phyloP scores from a whole-genome alignment of 1,284 basidiomycete species.

The Ganoderma resinaceum region DNA sequence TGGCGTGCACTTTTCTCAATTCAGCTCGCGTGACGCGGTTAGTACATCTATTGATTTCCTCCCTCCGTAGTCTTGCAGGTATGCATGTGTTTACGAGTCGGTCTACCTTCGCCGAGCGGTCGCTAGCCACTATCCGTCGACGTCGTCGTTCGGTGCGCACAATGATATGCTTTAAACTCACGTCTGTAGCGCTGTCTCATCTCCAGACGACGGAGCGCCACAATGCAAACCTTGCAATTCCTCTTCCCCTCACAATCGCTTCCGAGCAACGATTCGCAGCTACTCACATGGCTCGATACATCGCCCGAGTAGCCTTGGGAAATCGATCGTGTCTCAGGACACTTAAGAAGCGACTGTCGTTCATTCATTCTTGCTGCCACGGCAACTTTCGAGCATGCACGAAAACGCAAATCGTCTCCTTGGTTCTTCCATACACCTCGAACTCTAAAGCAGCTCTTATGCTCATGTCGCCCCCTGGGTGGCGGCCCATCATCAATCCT shows the following conservation, averaged over 20 bases:
- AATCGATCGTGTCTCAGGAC: neutral
- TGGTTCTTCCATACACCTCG: neutral
- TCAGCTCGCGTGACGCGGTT: neutral
- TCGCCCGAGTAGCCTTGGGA: neutral
- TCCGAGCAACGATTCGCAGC: neutral
- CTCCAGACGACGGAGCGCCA: neutral
- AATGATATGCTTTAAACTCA: neutral
- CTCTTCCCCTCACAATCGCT: neutral
- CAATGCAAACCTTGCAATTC: neutral
- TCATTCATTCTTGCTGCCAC: neutral
- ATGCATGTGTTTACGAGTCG: neutral
- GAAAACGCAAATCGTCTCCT: conserved; percentile 2
- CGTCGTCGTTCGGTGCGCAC: neutral
- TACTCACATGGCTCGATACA: neutral
- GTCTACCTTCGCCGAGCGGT: neutral
- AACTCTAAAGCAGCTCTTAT: neutral
- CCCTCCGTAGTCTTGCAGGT: neutral
- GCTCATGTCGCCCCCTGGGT: neutral
- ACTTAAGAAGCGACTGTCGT: neutral
- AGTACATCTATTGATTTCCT: neutral
- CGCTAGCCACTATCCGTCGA: neutral
- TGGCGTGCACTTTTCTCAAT: too few relatives aligned
- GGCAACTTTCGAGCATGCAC: neutral
- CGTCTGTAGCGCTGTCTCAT: neutral
- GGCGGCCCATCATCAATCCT: neutral